phyloP scores from a whole-genome alignment of 129 eudicot species.

The Flaveria robusta region DNA sequence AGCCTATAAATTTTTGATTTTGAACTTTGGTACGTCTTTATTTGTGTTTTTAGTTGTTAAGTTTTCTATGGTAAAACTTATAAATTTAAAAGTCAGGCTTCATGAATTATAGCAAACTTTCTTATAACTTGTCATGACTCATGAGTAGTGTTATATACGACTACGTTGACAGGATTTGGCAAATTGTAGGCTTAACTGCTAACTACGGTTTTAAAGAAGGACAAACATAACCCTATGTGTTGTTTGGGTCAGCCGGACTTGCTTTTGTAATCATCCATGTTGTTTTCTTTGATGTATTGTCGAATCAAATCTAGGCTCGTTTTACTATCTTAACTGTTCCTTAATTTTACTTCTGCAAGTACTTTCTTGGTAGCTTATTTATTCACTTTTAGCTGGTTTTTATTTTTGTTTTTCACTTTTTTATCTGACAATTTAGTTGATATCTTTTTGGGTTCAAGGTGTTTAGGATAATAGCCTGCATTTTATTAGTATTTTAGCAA shows the following conservation, averaged over 20 bases:
- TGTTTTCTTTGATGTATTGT: too few species aligned
- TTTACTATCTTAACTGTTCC: too few species aligned
- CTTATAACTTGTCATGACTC: neutral
- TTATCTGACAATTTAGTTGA: neutral
- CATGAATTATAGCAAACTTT: neutral
- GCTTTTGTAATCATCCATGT: too few species aligned
- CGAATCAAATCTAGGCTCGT: too few species aligned
- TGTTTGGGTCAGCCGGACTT: too few species aligned
- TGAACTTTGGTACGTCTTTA: neutral
- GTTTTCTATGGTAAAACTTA: neutral
- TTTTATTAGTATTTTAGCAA: neutral
- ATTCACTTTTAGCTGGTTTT: neutral
- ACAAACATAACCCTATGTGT: too few species aligned
- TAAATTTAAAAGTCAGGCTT: neutral
- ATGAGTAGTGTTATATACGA: neutral
- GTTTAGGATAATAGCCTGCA: too few species aligned
- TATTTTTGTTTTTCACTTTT: neutral
- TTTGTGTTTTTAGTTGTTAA: neutral
- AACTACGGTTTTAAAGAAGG: too few species aligned
- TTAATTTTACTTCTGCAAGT: too few species aligned
- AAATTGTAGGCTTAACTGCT: too few species aligned
- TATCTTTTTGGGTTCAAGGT: neutral
- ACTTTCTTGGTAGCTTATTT: too few species aligned
- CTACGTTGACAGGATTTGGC: too few species aligned
- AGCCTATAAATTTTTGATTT: neutral